A percentile compares a stretch with the other conserved stretches of the same genome.
These are phyloP conservation scores for Gentiana macrophylla DNA, from an alignment of 257 asterid species.

Conservation along the genomic window DNA sequence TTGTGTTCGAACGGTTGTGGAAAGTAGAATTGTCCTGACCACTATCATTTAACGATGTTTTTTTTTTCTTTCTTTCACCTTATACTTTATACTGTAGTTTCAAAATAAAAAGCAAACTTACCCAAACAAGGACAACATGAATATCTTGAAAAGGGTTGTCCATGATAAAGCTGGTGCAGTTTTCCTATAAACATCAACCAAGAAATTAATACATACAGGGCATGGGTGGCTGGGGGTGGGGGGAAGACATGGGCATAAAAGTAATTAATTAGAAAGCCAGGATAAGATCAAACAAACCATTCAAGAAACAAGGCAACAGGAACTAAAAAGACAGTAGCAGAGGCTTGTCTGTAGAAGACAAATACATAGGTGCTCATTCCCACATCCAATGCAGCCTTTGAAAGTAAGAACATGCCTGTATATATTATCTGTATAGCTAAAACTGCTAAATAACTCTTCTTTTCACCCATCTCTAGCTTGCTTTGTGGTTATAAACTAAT, in stretches of 20 bases:
- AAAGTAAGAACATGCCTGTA: slow-evolving; percentile 69
- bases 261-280: neutral
- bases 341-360: slow-evolving; percentile 78
- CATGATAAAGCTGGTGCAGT: slow-evolving; percentile 57
- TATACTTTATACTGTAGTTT: too few species aligned
- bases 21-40: too few species aligned
- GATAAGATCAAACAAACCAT: slow-evolving; percentile 23
- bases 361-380: slow-evolving; percentile 79
- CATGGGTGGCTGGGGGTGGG: neutral
- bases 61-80: too few species aligned
- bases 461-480: slow-evolving; percentile 25
- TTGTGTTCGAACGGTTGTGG: too few species aligned
- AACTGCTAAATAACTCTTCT: slow-evolving; percentile 32
- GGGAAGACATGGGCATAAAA: neutral
- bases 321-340: slow-evolving; percentile 60
- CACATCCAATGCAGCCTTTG: slow-evolving; percentile 70
- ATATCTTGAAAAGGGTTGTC: slow-evolving; percentile 49
- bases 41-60: too few species aligned
- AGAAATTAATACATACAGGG: neutral
- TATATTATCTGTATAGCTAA: slow-evolving; percentile 39
- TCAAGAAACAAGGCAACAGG: slow-evolving; percentile 55
- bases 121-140: slow-evolving; percentile 63
- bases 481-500: too few species aligned
- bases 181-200: slow-evolving; percentile 33
- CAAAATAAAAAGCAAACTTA: slow-evolving; percentile 8